Evolutionary conservation across 169 alveolate species (phyloP), one percentile per base, ranked within the genome.

Genomic region (Eimeria sp.): DNA sequence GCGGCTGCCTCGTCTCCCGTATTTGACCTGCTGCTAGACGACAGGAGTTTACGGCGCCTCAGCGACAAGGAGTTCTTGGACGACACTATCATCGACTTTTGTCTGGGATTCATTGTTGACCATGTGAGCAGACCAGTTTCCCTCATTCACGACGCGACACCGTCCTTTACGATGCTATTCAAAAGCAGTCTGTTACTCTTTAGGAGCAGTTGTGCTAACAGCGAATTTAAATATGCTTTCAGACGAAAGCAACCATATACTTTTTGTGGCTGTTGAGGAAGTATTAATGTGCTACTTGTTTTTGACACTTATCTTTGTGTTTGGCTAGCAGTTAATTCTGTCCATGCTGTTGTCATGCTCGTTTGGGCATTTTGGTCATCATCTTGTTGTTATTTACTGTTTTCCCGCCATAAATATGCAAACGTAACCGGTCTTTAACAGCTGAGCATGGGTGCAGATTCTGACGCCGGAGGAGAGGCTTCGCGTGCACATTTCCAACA

Each of bases 1-100:
- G 62, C 78, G 46, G 77, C 77, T 6, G 83, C 68, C n/a, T 27
- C 94, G 49, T n/a, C 94, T 14, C 94, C 94, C 37, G 82, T 64
- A 30, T 87, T 64, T 66, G 94, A 87, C n/a, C 64, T 87, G 46
- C 94, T 87, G 49, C 94, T 87, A 14, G 94, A 87, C 49, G 94
- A 87, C 56, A 87, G 76, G 37, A 87, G 83, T 46, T 62, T 87
- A 56, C 94, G 95, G 58, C 89, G 96, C 72, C 95, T 95, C 16
- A 56, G 78, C 82, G 77, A 74, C 14, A 74, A 95, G 72, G 96
- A 76, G 71, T 85, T 68, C 85, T 60, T 95, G 62, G 95, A 95
- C 52, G 96, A 95, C 71, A 58, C 89, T n/a, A 85, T 95, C 74
- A 54, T 95, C 72, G 96, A 95, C 76, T 95, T 95, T n/a, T 95